Evolutionary conservation across 768 basidiomycete genomes (phyloP).

Genomic region (Exsudoporus frostii): DNA sequence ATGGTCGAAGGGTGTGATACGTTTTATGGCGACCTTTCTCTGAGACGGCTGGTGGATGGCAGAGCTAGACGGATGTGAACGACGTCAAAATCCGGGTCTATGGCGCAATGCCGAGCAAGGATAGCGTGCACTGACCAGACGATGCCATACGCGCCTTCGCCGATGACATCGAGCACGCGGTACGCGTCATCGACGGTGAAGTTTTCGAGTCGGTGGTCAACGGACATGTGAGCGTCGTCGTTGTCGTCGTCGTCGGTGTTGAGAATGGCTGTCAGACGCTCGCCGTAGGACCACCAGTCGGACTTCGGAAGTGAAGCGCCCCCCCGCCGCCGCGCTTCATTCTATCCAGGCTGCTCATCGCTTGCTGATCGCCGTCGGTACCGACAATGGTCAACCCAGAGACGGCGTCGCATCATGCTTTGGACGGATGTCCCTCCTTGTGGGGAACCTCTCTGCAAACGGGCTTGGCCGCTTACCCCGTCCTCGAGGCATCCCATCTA

Average conservation of each 20-base stretch:
- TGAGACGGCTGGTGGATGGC: constrained; percentile 76
- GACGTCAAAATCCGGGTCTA: constrained; percentile 3
- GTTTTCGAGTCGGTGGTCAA: constrained; percentile 35
- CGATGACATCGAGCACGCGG: constrained; percentile 78
- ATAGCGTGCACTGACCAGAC: constrained; percentile 52
- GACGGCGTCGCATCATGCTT: not conserved
- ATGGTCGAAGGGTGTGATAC: constrained; percentile 93
- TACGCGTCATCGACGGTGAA: constrained; percentile 59
- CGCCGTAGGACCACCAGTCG: constrained; percentile 8
- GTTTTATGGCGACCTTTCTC: constrained; percentile 92
- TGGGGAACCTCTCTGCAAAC: not conserved
- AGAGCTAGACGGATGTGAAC: constrained; percentile 40
- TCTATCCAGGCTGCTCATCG: not conserved
- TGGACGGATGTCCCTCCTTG: not conserved
- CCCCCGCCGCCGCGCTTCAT: not conserved
- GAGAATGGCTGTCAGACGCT: not conserved
- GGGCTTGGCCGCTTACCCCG: not conserved
- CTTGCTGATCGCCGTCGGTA: not conserved
- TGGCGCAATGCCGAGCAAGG: not conserved
- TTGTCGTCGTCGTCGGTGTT: constrained; percentile 8
- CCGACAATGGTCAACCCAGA: not conserved
- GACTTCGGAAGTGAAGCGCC: constrained; percentile 19
- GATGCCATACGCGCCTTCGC: constrained; percentile 94
- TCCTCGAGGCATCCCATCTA: not conserved
- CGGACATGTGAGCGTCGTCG: constrained; percentile 16